These are phyloP conservation scores for Hypoxylon perforatum DNA, from an alignment of 495 filamentous ascomycete species.

Conservation along the genomic window DNA sequence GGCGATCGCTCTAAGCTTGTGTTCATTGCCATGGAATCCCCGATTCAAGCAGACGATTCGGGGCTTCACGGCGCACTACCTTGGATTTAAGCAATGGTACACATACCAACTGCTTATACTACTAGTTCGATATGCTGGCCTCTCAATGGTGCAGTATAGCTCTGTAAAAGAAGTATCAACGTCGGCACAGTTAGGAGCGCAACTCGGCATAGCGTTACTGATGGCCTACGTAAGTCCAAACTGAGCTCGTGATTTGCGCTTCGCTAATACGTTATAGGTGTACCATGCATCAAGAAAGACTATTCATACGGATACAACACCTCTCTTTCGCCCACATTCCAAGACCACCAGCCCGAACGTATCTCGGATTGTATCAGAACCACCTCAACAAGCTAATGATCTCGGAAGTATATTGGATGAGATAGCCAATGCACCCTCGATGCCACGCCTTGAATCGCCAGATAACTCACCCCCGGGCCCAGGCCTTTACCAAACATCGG, in stretches of 20 bases:
- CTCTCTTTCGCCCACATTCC: constrained; percentile 62
- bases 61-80: constrained; percentile 70
- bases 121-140: constrained; percentile 64
- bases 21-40: constrained; percentile 82
- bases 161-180: constrained; percentile 53
- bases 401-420: constrained; percentile 57
- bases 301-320: constrained; percentile 65
- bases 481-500: not conserved
- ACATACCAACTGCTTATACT: constrained; percentile 72
- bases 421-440: constrained; percentile 46
- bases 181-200: constrained; percentile 58
- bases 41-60: constrained; percentile 71
- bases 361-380: constrained; percentile 2
- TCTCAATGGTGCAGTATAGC: constrained; percentile 60
- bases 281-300: constrained; percentile 60
- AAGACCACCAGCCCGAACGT: constrained; percentile 34
- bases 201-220: constrained; percentile 66
- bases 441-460: constrained; percentile 8
- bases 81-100: constrained; percentile 75
- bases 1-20: constrained; percentile 63
- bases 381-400: constrained; percentile 33
- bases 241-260: constrained; percentile 2
- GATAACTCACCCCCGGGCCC: constrained; percentile 15
- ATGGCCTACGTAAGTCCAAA: constrained; percentile 63
- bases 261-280: constrained; percentile 50